Evolutionary conservation across 352 stramenopile genomes (phyloP), one percentile per base, ranked within the genome.

Genomic region (Pythium monospermum): DNA sequence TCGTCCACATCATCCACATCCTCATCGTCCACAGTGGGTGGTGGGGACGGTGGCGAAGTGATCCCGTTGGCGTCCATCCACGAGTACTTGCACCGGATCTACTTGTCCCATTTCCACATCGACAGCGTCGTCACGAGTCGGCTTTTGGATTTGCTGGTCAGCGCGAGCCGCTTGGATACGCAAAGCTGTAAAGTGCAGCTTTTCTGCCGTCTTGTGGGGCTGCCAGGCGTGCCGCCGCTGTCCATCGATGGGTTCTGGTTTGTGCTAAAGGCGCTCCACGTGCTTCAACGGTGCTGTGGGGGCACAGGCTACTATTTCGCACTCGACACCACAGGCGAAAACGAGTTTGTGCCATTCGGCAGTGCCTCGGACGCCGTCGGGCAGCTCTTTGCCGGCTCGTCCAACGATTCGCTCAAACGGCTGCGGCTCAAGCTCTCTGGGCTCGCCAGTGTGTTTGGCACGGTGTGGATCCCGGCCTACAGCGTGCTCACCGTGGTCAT

Each of bases 161-260:
- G 69, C 26, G 46, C 49, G 8, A 68, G 61, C 49, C 69, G 65
- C 10, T 43, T 84, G 1, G 73, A 84, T 33, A 81, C 73, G 13
- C 73, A 84, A 32, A 84, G 73, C 48, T 68, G 62, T 60, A 84
- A 84, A 37, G 69, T 84, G 10, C 45, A 72, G 36, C 57, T 84
- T 10, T 84, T 79, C 43, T 74, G 61, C 26, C 61, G 66, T 3
- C 41, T 84, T 6, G 26, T 84, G 18, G 51, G 61, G 2, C 46
- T 84, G 10, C 55, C 64, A 3, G 73, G 69, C 11, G 69, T 76
- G 27, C 57, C 70, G 4, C 28, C 59, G 12, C 59, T 84, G 10
- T 45, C 67, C 4, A 35, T 39, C 0, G 66, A 70, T 25, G 69
- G 68, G n/a, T 76, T 78, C 22, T 84, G 73, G 73, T 84, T 84